A percentile compares a stretch with the other conserved stretches of the same genome.
Evolutionary conservation across 176 grass and related monocot species (phyloP).

Genomic region (Bromus sterilis): DNA sequence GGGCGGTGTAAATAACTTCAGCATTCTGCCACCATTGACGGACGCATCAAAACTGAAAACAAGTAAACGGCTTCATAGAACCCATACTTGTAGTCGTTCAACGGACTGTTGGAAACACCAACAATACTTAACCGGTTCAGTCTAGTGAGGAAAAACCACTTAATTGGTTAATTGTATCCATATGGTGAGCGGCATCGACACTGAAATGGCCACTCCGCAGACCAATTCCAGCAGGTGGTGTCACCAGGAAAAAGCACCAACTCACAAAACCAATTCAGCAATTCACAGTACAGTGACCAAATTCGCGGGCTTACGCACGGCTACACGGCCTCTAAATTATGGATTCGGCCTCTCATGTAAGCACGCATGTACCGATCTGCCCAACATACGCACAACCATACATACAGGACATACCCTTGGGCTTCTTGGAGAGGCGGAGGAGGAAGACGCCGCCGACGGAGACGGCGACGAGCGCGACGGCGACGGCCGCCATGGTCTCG

Average conservation of each 20-base stretch:
- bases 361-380: not conserved
- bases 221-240: not conserved
- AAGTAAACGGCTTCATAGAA: not conserved
- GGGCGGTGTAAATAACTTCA: not conserved
- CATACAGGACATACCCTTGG: conserved; percentile 42
- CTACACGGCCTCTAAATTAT: too few species aligned
- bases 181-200: not conserved
- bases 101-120: not conserved
- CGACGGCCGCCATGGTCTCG: conserved; percentile 43
- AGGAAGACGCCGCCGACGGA: conserved; percentile 52
- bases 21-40: not conserved
- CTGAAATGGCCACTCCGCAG: not conserved
- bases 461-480: conserved; percentile 60
- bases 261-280: not conserved
- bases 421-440: conserved; percentile 62
- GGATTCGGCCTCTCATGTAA: not conserved
- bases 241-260: not conserved
- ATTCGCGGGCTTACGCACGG: not conserved
- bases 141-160: not conserved
- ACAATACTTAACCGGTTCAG: not conserved
- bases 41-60: not conserved
- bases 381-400: not conserved
- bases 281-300: not conserved
- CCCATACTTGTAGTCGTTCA: not conserved
- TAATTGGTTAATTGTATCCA: not conserved